phyloP scores from a whole-genome alignment of 1,139 yeast species.

The Insectozyma bohioensis region DNA sequence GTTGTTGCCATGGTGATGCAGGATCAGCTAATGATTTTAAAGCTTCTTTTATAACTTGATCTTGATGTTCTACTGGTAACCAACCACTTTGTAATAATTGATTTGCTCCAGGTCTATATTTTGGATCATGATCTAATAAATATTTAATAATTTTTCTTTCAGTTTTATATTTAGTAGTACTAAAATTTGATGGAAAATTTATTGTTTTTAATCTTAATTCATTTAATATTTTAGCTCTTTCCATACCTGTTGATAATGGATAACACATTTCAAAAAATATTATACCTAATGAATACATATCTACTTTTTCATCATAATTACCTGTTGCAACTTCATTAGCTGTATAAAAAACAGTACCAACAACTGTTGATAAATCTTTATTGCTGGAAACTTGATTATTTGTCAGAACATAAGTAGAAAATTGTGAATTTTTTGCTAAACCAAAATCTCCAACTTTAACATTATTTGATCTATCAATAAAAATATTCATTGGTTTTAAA shows the following conservation, averaged over 20 bases:
- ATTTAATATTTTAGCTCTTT: slow-evolving; percentile 70
- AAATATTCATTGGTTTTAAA: slow-evolving; percentile 92
- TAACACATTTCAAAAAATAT: slow-evolving; percentile 95
- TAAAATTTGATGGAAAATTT: slow-evolving; percentile 67
- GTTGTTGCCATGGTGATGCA: slow-evolving; percentile 91
- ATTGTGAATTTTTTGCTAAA: slow-evolving; percentile 76
- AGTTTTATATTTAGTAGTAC: slow-evolving; percentile 44
- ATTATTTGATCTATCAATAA: slow-evolving; percentile 85
- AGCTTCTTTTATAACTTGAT: slow-evolving; percentile 85
- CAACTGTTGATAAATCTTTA: slow-evolving; percentile 81
- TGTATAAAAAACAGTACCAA: slow-evolving; percentile 90
- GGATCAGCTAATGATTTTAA: slow-evolving; percentile 83
- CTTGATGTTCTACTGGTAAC: slow-evolving; percentile 87
- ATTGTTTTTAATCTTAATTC: slow-evolving; percentile 58
- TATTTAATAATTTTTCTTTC: slow-evolving; percentile 67
- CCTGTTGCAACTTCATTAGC: slow-evolving; percentile 87
- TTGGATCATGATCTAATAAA: slow-evolving; percentile 77
- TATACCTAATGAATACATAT: slow-evolving; percentile 91
- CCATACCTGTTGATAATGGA: slow-evolving; percentile 85
- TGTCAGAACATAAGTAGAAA: slow-evolving; percentile 38
- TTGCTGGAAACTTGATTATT: slow-evolving; percentile 39
- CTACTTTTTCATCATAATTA: slow-evolving; percentile 85
- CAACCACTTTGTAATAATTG: slow-evolving; percentile 75
- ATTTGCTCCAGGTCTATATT: slow-evolving; percentile 74
- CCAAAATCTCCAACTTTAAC: slow-evolving; percentile 98